Percentiles rank a stretch among this genome's conserved stretches.
phyloP scores from a whole-genome alignment of 1,139 yeast species.

The Debaryomyces robertsiae region DNA sequence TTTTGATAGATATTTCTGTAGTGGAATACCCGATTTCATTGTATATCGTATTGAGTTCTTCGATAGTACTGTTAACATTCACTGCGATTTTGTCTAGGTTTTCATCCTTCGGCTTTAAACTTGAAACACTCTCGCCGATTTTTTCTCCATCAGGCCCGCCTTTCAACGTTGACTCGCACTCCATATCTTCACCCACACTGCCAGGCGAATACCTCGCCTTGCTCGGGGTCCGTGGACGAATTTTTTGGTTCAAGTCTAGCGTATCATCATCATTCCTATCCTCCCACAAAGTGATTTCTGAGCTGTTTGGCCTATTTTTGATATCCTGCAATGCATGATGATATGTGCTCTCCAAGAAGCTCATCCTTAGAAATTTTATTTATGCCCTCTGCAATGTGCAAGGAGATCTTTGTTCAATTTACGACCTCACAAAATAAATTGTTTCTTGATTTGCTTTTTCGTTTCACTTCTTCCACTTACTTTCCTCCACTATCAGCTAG shows the following conservation, averaged over 20 bases:
- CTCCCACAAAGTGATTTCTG: not conserved
- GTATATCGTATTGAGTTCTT: constrained; percentile 36
- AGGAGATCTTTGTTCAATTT: constrained; percentile 1
- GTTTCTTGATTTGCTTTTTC: not conserved
- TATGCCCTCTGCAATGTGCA: not conserved
- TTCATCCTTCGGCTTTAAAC: constrained; percentile 12
- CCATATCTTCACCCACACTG: constrained; percentile 8
- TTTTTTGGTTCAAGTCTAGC: constrained; percentile 10
- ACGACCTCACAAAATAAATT: not conserved
- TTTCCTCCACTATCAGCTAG: no score
- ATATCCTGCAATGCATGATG: constrained; percentile 7
- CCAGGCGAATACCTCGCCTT: constrained; percentile 2
- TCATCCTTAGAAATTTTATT: constrained; percentile 11
- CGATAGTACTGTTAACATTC: constrained; percentile 38
- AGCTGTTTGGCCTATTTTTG: constrained; percentile 2
- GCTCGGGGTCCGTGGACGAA: constrained; percentile 8
- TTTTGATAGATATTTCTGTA: constrained; percentile 36
- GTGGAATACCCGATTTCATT: constrained; percentile 42
- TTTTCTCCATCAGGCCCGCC: constrained; percentile 7
- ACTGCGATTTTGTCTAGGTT: constrained; percentile 29
- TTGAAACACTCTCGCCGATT: not conserved
- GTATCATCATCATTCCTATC: constrained; percentile 1
- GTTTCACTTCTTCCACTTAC: not conserved
- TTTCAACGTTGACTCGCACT: constrained; percentile 12
- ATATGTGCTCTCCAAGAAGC: constrained; percentile 16